Percentiles rank a stretch among this genome's conserved stretches.
Conservation (phyloP, 2,329 filamentous ascomycete species). For the Rhytidhysteron rufulum region DNA sequence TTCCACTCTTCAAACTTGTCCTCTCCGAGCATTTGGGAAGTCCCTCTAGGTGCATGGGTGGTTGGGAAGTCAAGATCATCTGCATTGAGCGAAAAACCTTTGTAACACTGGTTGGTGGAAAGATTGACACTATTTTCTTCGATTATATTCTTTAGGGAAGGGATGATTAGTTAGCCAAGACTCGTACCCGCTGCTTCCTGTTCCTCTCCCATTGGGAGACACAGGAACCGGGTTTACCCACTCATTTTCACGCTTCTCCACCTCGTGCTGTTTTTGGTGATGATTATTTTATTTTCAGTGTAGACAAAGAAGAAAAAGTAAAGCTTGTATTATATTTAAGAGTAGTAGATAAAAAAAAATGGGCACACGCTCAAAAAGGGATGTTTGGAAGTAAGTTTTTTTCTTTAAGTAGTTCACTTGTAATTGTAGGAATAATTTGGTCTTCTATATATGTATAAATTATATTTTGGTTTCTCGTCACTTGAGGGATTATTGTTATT, state of each 20-base stretch:
- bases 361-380: not conserved
- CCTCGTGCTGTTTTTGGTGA: conserved; percentile 6
- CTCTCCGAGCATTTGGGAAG: conserved; percentile 16
- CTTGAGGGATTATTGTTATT: no score
- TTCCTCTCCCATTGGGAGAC: conserved; percentile 11
- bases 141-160: conserved; percentile 20
- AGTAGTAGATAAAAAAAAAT: not conserved
- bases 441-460: no score
- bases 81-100: not conserved
- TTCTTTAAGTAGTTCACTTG: not conserved
- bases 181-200: conserved; percentile 36
- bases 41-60: conserved; percentile 10
- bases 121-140: conserved; percentile 6
- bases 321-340: conserved; percentile 7
- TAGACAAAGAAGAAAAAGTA: no score
- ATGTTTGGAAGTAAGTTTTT: not conserved
- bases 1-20: conserved; percentile 29
- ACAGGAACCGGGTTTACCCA: conserved; percentile 36
- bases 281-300: conserved; percentile 7
- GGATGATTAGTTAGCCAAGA: conserved; percentile 40
- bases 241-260: no score
- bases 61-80: conserved; percentile 6
- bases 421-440: not conserved
- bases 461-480: no score
- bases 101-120: conserved; percentile 9